Percentiles rank a stretch among this genome's conserved stretches.
phyloP scores from a whole-genome alignment of 169 alveolate genomes.

The Plasmodium yoelii region DNA sequence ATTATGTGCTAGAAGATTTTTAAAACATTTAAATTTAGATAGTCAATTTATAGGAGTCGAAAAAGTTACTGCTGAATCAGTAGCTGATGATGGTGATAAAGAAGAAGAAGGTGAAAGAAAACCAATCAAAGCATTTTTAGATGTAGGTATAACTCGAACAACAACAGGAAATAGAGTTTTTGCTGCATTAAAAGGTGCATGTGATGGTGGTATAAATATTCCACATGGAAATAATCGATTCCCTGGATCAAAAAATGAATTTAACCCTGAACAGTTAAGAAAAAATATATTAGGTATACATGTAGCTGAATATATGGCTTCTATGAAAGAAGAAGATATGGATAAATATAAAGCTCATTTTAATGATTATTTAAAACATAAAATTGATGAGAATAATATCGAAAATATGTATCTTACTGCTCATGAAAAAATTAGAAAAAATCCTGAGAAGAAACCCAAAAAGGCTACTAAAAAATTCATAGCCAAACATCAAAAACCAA shows the following conservation, averaged over 20 bases:
- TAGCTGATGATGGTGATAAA: constrained; percentile 96
- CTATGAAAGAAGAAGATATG: constrained; percentile 96
- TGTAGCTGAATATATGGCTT: constrained; percentile 97
- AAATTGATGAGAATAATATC: constrained; percentile 94
- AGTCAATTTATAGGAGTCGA: constrained; percentile 94
- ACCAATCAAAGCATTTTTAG: constrained; percentile 99
- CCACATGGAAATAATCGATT: constrained; percentile 99
- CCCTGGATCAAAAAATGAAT: constrained; percentile 97
- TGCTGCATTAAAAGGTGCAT: constrained; percentile 99
- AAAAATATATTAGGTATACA: constrained; percentile 98
- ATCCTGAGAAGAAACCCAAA: constrained; percentile 92
- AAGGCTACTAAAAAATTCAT: constrained; percentile 89
- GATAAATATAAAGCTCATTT: constrained; percentile 96
- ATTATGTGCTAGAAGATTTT: constrained; percentile 97
- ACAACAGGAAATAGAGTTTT: constrained; percentile 99
- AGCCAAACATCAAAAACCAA: constrained; percentile 92
- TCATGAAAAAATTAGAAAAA: constrained; percentile 96
- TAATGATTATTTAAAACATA: constrained; percentile 94
- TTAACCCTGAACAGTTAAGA: constrained; percentile 98
- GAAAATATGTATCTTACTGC: constrained; percentile 98
- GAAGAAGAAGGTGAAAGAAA: constrained; percentile 95
- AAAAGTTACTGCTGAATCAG: constrained; percentile 89
- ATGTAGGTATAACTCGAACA: constrained; percentile 99
- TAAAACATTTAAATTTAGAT: constrained; percentile 94
- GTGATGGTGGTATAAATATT: constrained; percentile 99